A percentile compares a stretch with the other conserved stretches of the same genome.
Evolutionary conservation across 2,329 filamentous ascomycete species (phyloP).

Genomic region (Lizonia empirigonia): DNA sequence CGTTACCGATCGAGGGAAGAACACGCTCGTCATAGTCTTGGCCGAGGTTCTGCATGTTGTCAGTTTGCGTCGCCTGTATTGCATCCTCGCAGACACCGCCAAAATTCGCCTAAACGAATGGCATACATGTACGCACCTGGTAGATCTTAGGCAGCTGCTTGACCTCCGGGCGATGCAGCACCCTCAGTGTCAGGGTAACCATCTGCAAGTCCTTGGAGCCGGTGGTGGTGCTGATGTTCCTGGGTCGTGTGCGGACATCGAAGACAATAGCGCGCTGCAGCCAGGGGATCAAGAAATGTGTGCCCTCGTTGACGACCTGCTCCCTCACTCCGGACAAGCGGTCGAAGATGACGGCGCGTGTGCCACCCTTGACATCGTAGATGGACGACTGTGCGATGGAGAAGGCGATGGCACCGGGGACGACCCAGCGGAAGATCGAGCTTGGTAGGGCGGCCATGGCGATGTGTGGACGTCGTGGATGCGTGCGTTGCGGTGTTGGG

Average conservation of each 20-base stretch:
- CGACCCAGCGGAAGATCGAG: conserved; percentile 59
- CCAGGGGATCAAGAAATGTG: conserved; percentile 96
- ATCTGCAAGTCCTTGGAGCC: conserved; percentile 99
- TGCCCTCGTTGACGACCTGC: conserved; percentile 89
- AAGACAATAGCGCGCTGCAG: conserved; percentile 93
- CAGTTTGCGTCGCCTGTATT: conserved; percentile 3
- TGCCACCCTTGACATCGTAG: conserved; percentile 96
- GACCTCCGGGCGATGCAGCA: conserved; percentile 93
- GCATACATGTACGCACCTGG: conserved; percentile 69
- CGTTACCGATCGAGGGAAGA: conserved; percentile 60
- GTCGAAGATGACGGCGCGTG: conserved; percentile 97
- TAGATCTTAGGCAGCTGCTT: conserved; percentile 95
- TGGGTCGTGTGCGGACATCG: conserved; percentile 95
- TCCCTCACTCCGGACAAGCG: conserved; percentile 91
- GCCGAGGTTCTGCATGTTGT: conserved; percentile 78
- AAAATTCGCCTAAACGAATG: neutral
- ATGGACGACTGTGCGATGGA: conserved; percentile 77
- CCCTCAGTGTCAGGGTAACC: conserved; percentile 96
- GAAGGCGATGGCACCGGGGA: conserved; percentile 74
- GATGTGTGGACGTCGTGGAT: conserved; percentile 24
- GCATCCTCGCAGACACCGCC: neutral
- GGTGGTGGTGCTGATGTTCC: conserved; percentile 96
- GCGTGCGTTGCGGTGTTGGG: conserved; percentile 18
- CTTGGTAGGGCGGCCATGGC: conserved; percentile 42
- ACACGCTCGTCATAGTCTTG: conserved; percentile 87